Base-by-base conservation (phyloP, 2,329 filamentous ascomycete genomes). In the Drechslerella stenobrocha region DNA sequence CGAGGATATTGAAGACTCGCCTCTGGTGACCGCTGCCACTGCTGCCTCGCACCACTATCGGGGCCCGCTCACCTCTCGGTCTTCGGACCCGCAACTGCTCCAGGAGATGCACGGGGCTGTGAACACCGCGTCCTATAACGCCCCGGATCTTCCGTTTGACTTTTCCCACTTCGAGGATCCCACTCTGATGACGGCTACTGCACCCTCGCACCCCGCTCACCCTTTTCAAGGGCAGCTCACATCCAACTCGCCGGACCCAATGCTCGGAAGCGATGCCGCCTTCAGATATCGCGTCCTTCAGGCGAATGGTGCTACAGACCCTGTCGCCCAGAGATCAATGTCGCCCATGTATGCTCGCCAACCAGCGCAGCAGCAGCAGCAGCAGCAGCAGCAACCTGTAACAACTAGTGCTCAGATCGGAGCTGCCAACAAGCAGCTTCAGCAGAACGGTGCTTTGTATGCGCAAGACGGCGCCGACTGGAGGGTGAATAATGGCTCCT, bases 181-280 rank as follows among this genome's bases (percentile, higher is more conserved):
- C 13, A 37, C 55, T 28, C n/a, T 67, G 51, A 67, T 67, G 34
- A 42, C 61, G 15, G 20, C 61, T 20, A 30, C 28, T 26, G 15
- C 34, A 22, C 18, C 50, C 18, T 26, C 48, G 8, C 61, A 67
- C 59, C 24, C 61, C 24, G 48, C 61, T 13, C 56, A 67, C 30
- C 47, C 55, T n/a, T 67, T 60, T n/a, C 63, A 59, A 15, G 63
- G 63, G 7, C 63, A 67, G 30, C 63, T 67, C n/a, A 53, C 55
- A 11, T 67, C 63, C 15, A 67, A 67, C 40, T 67, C 63, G 6
- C 63, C 63, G 13, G 63, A 67, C 22, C 63, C 63, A n/a, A 67
- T 67, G 55, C 45, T 67, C 32, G 63, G 55, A 45, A 51, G 55
- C 48, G 63, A 67, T 28, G 5, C 28, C 11, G 45, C 30, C n/a